phyloP scores from a whole-genome alignment of 2,329 filamentous ascomycete species.

The Geosmithia morbida region DNA sequence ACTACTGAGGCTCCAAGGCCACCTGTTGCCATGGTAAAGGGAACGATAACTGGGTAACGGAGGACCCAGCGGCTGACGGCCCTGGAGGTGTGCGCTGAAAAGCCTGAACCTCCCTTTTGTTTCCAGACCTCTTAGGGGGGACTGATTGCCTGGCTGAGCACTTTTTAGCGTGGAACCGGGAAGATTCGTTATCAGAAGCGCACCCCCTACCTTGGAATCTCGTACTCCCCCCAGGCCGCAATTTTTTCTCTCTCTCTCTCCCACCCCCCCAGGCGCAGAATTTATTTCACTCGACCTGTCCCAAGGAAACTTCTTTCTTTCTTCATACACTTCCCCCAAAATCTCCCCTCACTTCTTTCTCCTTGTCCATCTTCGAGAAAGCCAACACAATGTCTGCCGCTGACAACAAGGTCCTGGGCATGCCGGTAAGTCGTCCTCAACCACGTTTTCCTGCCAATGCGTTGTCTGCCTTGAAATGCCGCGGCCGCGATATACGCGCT shows the following conservation, averaged over 20 bases:
- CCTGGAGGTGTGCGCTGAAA: neutral
- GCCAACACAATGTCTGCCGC: slow-evolving; percentile 38
- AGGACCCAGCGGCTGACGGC: neutral
- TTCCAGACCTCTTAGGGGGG: neutral
- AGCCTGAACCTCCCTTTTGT: neutral
- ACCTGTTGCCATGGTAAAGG: slow-evolving; percentile 2
- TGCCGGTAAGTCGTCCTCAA: slow-evolving; percentile 40
- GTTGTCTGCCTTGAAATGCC: slow-evolving; percentile 9
- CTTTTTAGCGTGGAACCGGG: slow-evolving; percentile 21
- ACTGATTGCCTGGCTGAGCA: neutral
- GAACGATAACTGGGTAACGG: neutral
- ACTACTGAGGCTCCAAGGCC: slow-evolving; percentile 1
- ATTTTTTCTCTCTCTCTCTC: slow-evolving; percentile 34
- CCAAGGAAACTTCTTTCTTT: slow-evolving; percentile 21
- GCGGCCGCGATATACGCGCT: slow-evolving; percentile 11
- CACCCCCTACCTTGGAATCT: neutral
- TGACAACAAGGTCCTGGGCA: slow-evolving; percentile 47
- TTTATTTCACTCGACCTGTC: slow-evolving; percentile 26
- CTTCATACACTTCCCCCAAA: slow-evolving; percentile 28
- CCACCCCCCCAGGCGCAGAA: slow-evolving; percentile 25
- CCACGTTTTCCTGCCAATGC: neutral
- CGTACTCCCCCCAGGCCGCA: slow-evolving; percentile 24
- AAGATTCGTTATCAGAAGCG: slow-evolving; percentile 40
- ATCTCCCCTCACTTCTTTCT: slow-evolving; percentile 50
- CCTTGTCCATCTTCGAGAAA: slow-evolving; percentile 28